These are phyloP conservation scores for Vigna reflexopilosa DNA, from an alignment of 306 rosid genomes.

Conservation along the genomic window DNA sequence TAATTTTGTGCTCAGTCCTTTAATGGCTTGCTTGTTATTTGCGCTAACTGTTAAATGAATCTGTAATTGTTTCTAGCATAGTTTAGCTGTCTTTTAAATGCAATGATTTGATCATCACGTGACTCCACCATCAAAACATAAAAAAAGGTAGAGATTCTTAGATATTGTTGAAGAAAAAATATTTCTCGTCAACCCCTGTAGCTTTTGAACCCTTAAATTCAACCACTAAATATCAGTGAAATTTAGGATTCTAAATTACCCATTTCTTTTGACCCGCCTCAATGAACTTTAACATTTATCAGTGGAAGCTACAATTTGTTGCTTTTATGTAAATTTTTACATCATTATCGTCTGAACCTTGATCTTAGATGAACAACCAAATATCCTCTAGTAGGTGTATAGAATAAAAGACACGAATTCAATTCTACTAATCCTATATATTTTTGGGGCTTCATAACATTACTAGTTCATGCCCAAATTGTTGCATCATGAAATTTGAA, in stretches of 20 bases:
- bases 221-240: not conserved
- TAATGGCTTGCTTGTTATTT: constrained; percentile 18
- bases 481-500: constrained; percentile 8
- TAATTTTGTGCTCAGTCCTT: constrained; percentile 15
- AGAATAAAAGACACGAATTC: constrained; percentile 6
- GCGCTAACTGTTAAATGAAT: not conserved
- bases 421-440: not conserved
- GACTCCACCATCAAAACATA: not conserved
- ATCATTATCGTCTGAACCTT: too few relatives aligned
- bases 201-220: not conserved
- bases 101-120: not conserved
- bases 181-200: not conserved
- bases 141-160: not conserved
- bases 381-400: not conserved
- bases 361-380: too few relatives aligned
- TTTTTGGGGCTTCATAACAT: not conserved
- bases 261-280: too few relatives aligned
- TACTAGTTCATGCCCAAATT: not conserved
- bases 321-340: too few relatives aligned
- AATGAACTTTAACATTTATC: too few relatives aligned
- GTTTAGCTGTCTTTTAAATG: not conserved
- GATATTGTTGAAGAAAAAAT: not conserved
- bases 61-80: not conserved
- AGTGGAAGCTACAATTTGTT: too few relatives aligned
- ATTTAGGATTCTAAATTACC: not conserved